These are phyloP conservation scores for Populus pruinosa DNA, from an alignment of 345 rosid species.

Conservation along the genomic window DNA sequence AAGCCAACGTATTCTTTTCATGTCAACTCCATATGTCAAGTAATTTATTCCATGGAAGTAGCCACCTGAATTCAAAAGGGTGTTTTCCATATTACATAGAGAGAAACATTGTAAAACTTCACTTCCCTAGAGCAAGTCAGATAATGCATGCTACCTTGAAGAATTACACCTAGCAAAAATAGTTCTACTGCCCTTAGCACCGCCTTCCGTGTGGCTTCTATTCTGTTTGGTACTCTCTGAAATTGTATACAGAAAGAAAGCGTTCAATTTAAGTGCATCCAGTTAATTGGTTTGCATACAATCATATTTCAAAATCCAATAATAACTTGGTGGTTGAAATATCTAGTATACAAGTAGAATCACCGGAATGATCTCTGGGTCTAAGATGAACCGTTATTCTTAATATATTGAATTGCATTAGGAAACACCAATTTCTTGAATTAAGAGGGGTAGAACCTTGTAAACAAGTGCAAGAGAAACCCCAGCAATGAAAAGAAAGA, in stretches of 20 bases:
- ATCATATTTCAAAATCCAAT: background rate
- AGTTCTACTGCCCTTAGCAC: slow-evolving; percentile 36
- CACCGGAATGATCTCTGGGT: no score
- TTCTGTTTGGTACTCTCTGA: slow-evolving; percentile 39
- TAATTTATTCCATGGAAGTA: slow-evolving; percentile 43
- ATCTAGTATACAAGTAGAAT: no score
- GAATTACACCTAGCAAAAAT: slow-evolving; percentile 40
- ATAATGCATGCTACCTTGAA: slow-evolving; percentile 39
- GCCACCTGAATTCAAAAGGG: slow-evolving; percentile 34
- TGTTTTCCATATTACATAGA: background rate
- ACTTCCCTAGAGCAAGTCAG: background rate
- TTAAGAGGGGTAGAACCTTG: slow-evolving; percentile 26
- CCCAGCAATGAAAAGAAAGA: slow-evolving; percentile 44
- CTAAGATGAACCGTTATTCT: no score
- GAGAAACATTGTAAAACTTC: background rate
- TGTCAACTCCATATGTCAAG: slow-evolving; percentile 44
- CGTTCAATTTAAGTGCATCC: background rate
- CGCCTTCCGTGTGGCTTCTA: slow-evolving; percentile 39
- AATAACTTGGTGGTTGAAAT: no score
- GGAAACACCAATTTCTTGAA: background rate
- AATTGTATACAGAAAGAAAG: background rate
- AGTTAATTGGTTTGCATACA: background rate
- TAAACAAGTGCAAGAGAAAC: slow-evolving; percentile 46
- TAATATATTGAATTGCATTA: no score
- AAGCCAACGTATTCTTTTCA: slow-evolving; percentile 44